These are phyloP conservation scores for Wickerhamomyces sydowiorum DNA, from an alignment of 805 yeast genomes.

Conservation along the genomic window DNA sequence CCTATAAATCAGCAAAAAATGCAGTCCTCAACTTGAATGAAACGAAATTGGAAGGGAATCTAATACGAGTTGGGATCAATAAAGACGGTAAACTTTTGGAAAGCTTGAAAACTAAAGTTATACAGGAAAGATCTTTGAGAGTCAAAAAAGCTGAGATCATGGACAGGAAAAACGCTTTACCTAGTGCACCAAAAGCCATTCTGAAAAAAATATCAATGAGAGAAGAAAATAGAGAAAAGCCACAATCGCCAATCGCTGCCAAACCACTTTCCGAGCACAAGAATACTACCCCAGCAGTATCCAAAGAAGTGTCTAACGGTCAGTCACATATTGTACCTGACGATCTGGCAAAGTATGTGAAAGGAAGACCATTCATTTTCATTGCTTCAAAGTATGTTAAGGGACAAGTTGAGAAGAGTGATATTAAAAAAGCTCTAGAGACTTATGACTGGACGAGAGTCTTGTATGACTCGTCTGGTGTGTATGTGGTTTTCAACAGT, in stretches of 20 bases:
- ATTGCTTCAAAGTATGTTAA: slow-evolving; percentile 43
- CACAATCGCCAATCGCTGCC: too few species aligned
- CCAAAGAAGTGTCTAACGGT: too few species aligned
- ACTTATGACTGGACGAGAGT: slow-evolving; percentile 64
- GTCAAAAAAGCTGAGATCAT: slow-evolving; percentile 20
- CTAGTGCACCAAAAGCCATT: slow-evolving; percentile 23
- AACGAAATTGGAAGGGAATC: slow-evolving; percentile 46
- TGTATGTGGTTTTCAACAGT: slow-evolving; percentile 63
- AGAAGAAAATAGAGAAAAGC: slow-evolving; percentile 9
- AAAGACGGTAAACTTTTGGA: slow-evolving; percentile 35
- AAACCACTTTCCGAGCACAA: too few species aligned
- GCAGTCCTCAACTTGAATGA: slow-evolving; percentile 38
- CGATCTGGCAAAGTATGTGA: slow-evolving; percentile 43
- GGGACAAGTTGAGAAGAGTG: slow-evolving; percentile 38
- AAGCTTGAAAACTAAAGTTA: slow-evolving; percentile 13
- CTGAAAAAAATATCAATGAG: slow-evolving; percentile 11
- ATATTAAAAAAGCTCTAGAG: slow-evolving; percentile 52
- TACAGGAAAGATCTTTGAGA: slow-evolving; percentile 3
- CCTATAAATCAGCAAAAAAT: slow-evolving; percentile 39
- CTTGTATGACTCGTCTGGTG: slow-evolving; percentile 57
- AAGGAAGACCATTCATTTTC: slow-evolving; percentile 52
- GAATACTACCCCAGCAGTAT: too few species aligned
- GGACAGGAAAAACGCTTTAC: slow-evolving; percentile 12
- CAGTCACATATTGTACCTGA: slow-evolving; percentile 45
- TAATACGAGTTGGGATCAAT: slow-evolving; percentile 48